phyloP scores from a whole-genome alignment of 73 alveolate species.

The Durusdinium trenchii region DNA sequence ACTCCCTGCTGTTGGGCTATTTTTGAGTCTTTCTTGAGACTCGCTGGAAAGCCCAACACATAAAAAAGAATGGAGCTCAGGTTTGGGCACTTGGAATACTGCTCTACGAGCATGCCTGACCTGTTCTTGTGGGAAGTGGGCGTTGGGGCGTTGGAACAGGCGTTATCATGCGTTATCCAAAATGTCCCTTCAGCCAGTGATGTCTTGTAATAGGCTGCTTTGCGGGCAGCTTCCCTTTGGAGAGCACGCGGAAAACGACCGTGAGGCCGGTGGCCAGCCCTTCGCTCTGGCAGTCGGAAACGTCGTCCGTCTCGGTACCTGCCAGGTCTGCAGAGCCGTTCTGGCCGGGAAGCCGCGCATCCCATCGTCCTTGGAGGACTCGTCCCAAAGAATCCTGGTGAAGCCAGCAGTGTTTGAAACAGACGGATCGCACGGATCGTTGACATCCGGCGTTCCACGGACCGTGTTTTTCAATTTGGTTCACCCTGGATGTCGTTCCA shows the following conservation, averaged over 20 bases:
- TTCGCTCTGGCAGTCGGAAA: neutral
- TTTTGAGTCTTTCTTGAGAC: too few species aligned
- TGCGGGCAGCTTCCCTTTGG: slow-evolving; percentile 93
- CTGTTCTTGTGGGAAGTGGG: neutral
- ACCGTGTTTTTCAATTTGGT: too few species aligned
- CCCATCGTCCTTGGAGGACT: slow-evolving; percentile 32
- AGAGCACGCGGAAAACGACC: slow-evolving; percentile 50
- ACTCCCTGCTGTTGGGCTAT: too few species aligned
- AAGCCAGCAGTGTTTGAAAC: neutral
- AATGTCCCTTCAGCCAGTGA: neutral
- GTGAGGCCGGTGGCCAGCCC: slow-evolving; percentile 13
- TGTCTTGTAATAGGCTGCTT: slow-evolving; percentile 45
- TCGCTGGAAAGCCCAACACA: too few species aligned
- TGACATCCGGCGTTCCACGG: too few species aligned
- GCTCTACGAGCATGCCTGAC: slow-evolving; percentile 65
- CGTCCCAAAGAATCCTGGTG: slow-evolving; percentile 15
- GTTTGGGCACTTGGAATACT: slow-evolving; percentile 89
- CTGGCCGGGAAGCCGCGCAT: slow-evolving; percentile 63
- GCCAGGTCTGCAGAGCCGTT: slow-evolving; percentile 87
- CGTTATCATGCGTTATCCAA: neutral
- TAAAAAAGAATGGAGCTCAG: slow-evolving; percentile 1
- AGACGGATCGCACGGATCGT: neutral
- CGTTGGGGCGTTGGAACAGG: neutral
- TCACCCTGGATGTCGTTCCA: too few species aligned
- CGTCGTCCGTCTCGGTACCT: too few species aligned